Conservation (phyloP, 345 rosid species). For the Moricandia moricandioides region DNA sequence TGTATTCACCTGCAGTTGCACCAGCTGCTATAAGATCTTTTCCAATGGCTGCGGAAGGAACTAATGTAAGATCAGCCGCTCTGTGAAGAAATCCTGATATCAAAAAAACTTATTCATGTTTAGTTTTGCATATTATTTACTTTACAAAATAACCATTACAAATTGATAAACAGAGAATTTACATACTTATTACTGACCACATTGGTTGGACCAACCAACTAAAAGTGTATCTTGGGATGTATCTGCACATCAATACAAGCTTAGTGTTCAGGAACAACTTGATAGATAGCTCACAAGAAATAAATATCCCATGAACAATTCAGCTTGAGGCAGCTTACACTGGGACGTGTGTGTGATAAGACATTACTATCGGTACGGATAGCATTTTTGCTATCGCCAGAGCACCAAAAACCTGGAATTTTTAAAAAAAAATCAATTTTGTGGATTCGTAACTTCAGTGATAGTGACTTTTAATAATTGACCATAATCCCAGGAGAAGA, state of each 20-base stretch:
- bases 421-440: no score
- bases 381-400: slow-evolving; percentile 78
- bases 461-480: no score
- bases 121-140: no score
- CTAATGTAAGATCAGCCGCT: slow-evolving; percentile 96
- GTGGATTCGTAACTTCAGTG: no score
- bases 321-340: slow-evolving; percentile 58
- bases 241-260: neutral
- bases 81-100: slow-evolving; percentile 87
- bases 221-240: no score
- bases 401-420: slow-evolving; percentile 85
- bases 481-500: slow-evolving; percentile 96
- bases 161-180: no score
- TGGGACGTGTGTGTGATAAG: slow-evolving; percentile 98
- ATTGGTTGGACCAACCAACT: no score
- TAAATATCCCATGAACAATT: neutral
- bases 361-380: slow-evolving; percentile 95
- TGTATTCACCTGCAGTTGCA: slow-evolving; percentile 76
- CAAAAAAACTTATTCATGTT: neutral
- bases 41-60: slow-evolving; percentile 88
- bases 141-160: no score
- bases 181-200: no score
- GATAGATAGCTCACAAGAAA: neutral
- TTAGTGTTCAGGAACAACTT: slow-evolving; percentile 6
- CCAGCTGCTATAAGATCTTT: slow-evolving; percentile 77